These are phyloP conservation scores for Raffaelea ambrosiae DNA, from an alignment of 2,329 filamentous ascomycete genomes.

Conservation along the genomic window DNA sequence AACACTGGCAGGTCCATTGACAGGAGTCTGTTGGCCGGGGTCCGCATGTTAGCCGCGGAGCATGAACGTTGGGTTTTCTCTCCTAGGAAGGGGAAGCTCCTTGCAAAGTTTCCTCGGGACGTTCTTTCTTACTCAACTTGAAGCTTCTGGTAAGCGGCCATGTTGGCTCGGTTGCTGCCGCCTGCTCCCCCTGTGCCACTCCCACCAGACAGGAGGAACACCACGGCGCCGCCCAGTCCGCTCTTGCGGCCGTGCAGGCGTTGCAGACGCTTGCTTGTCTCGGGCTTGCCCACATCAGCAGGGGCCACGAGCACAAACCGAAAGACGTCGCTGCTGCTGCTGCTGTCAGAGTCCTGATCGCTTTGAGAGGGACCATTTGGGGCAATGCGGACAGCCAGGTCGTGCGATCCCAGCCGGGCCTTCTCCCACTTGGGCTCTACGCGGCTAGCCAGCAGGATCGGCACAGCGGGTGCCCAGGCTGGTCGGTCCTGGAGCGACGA, in stretches of 20 bases:
- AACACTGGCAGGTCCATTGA: slow-evolving; percentile 29
- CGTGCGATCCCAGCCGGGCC: slow-evolving; percentile 25
- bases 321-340: slow-evolving; percentile 16
- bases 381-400: slow-evolving; percentile 32
- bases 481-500: slow-evolving; percentile 27
- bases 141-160: slow-evolving; percentile 23
- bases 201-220: slow-evolving; percentile 23
- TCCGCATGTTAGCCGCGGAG: too few species aligned
- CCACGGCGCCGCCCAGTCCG: slow-evolving; percentile 21
- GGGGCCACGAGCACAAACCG: slow-evolving; percentile 32
- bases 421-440: slow-evolving; percentile 16
- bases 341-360: background rate
- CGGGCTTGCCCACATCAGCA: slow-evolving; percentile 22
- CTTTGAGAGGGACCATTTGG: background rate
- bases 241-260: slow-evolving; percentile 20
- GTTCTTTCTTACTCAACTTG: slow-evolving; percentile 39
- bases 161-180: slow-evolving; percentile 9
- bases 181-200: slow-evolving; percentile 16
- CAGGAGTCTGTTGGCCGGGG: slow-evolving; percentile 21
- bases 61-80: too few species aligned
- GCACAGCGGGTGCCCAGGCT: slow-evolving; percentile 24
- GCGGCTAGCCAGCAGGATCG: slow-evolving; percentile 17
- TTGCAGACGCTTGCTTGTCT: slow-evolving; percentile 25
- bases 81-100: too few species aligned
- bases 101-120: too few species aligned